Conservation (phyloP, 1,284 basidiomycete species). For the Ganoderma sinense region DNA sequence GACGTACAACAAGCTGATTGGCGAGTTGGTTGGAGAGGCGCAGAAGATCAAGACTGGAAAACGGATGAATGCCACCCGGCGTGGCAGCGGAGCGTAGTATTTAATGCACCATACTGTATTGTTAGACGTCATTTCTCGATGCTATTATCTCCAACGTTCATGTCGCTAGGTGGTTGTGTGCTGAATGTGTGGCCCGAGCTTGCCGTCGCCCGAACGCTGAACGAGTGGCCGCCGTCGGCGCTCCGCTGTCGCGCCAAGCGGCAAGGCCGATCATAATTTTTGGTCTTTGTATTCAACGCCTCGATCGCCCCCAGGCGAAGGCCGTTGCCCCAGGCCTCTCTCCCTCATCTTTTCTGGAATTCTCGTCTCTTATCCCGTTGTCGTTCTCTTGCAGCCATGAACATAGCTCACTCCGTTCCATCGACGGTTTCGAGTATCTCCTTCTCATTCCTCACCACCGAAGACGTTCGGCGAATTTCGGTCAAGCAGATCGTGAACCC, state of each 20-base stretch:
- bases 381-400: conserved; percentile 63
- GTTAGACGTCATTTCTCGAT: conserved; percentile 12
- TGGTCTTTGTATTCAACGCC: conserved; percentile 27
- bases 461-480: conserved; percentile 92
- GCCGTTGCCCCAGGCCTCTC: background rate
- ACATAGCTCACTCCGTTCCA: conserved; percentile 90
- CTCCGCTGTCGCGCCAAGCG: background rate
- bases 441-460: conserved; percentile 94
- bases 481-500: conserved; percentile 98
- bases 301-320: conserved; percentile 6
- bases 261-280: conserved; percentile 29
- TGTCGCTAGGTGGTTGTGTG: background rate
- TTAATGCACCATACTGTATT: conserved; percentile 12
- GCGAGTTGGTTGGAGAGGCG: conserved; percentile 83
- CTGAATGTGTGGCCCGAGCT: background rate
- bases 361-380: conserved; percentile 7
- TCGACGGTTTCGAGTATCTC: conserved; percentile 88
- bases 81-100: conserved; percentile 55
- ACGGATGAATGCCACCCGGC: conserved; percentile 46
- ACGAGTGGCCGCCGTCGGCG: background rate
- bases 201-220: background rate
- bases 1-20: conserved; percentile 84
- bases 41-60: conserved; percentile 79
- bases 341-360: background rate
- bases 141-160: background rate